Base-by-base conservation (phyloP, 1,284 basidiomycete species). In the Farysia itapuensis region DNA sequence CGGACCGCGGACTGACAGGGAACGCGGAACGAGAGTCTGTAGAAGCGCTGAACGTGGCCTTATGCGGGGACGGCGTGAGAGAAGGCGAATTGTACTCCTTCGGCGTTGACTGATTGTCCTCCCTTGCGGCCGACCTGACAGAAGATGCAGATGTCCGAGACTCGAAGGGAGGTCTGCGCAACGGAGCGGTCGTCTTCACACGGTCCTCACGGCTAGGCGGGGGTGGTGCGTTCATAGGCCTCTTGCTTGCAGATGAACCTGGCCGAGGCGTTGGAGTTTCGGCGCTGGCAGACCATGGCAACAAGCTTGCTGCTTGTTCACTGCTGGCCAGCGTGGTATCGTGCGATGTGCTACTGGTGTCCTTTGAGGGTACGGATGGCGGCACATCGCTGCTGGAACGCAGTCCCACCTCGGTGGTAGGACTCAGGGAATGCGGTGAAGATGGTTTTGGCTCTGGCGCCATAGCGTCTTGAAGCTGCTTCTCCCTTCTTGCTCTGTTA, bases 141-240 rank as follows among this genome's bases (percentile, higher is more conserved):
- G 15, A 28, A 13, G 31, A 33, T 19, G 9, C 13, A 8, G 31
- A 33, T 9, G 31, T 33, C 31, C 18, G 26, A 9, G 26, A 28
- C 11, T 28, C 26, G 26, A 28, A 11, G n/a, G n/a, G n/a, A n/a
- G n/a, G n/a, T n/a, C n/a, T n/a, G n/a, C n/a, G n/a, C n/a, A n/a
- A n/a, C n/a, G n/a, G n/a, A n/a, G n/a, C n/a, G n/a, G n/a, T n/a
- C n/a, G n/a, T n/a, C n/a, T n/a, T n/a, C n/a, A n/a, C n/a, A n/a
- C 26, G 26, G n/a, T 11, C 26, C n/a, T 28, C 26, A 28, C 26
- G 26, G 26, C 11, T 28, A n/a, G 60, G 60, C 6, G 60, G 60
- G 2, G 60, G 54, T 7, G 60, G 60, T 5, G 54, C 53, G 29
- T 64, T 26, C 49, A 64, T 53, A 18, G 60, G 60, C 15, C 60